A percentile compares a stretch with the other conserved stretches of the same genome.
These are phyloP conservation scores for Neurospora sp. DNA, from an alignment of 495 filamentous ascomycete species.

Conservation along the genomic window DNA sequence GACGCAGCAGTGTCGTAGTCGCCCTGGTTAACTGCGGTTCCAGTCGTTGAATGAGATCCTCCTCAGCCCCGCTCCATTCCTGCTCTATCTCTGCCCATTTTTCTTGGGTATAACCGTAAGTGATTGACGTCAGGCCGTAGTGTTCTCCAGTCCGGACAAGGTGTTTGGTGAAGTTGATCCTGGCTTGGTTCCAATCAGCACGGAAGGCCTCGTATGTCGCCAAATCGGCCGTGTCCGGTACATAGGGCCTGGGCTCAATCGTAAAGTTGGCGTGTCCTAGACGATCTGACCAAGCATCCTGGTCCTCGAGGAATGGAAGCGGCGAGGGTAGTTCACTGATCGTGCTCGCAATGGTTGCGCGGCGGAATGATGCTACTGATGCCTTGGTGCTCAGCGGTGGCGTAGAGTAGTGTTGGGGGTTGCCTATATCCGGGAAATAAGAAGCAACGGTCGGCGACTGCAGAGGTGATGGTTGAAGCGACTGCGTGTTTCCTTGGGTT, in stretches of 20 bases:
- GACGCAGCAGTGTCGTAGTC: constrained; percentile 6
- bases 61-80: constrained; percentile 57
- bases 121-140: constrained; percentile 75
- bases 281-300: constrained; percentile 71
- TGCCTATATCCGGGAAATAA: constrained; percentile 14
- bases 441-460: constrained; percentile 62
- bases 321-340: constrained; percentile 29
- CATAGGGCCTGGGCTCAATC: constrained; percentile 73
- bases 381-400: constrained; percentile 74
- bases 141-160: constrained; percentile 78
- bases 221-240: constrained; percentile 46
- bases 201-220: constrained; percentile 57
- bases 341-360: constrained; percentile 23
- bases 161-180: constrained; percentile 74
- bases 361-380: constrained; percentile 65
- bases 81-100: constrained; percentile 76
- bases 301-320: constrained; percentile 50
- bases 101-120: constrained; percentile 66
- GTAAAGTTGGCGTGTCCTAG: constrained; percentile 90
- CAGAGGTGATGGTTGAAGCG: constrained; percentile 59
- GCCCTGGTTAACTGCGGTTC: constrained; percentile 18
- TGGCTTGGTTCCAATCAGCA: constrained; percentile 68
- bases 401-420: constrained; percentile 42
- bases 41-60: constrained; percentile 42
- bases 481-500: constrained; percentile 21